Evolutionary conservation across 2,329 filamentous ascomycete genomes (phyloP), one percentile per base, ranked within the genome.

Genomic region (Fusarium sp.): DNA sequence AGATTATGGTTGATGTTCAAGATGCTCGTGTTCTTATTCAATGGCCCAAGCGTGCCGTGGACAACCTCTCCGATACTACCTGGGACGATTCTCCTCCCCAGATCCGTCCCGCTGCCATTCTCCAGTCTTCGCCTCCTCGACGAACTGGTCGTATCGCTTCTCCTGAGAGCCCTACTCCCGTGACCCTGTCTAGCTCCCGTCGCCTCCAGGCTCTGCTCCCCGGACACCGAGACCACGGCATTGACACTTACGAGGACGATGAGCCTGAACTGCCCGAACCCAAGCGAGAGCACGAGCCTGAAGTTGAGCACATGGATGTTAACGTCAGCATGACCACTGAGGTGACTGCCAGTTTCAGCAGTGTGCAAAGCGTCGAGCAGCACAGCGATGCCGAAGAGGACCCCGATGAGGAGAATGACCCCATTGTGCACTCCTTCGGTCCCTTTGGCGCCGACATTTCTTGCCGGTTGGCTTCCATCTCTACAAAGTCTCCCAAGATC

Each of bases 1-100:
- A 97, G 78, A 95, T 99, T 81, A 97, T 99, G 91, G 86, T 99
- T 72, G 95, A 98, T 81, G 95, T 98, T 46, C 94, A 98, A 78
- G 95, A 97, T 80, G 92, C 95, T 62, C 93, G 96, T 72, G 94
- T 98, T 51, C 88, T 98, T 81, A 86, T 99, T 71, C 91, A 92
- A 79, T 98, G 96, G 96, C 96, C 96, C 51, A 90, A 84, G 82
- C 87, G 80, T 84, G 77, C 81, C 85, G 79, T 83, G 78, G 88
- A 84, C 29, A 85, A 85, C 70, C 84, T 89, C 70, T 92, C 91
- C 11, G 91, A 94, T 74, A 91, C 90, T n/a, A 90, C 88, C 12
- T 95, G 93, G 88, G 94, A 95, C 78, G 84, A 92, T 80, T 88
- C 89, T 65, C 87, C 86, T 64, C 76, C 81, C 10, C 80, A 75